Base-by-base conservation (phyloP, 148 eudicot species). In the Cornus suecica region DNA sequence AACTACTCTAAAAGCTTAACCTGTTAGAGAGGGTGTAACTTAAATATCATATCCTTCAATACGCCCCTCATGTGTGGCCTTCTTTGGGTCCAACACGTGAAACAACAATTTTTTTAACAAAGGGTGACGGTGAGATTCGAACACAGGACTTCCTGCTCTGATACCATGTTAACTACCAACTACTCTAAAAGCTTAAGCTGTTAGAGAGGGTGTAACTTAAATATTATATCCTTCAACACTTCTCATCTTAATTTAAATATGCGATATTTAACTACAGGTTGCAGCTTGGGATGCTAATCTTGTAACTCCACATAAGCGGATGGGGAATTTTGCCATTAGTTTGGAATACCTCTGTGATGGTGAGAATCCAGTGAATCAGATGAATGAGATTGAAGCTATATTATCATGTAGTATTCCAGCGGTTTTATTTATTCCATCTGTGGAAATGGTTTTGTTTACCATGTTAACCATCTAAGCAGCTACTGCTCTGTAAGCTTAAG, bases 221-320 rank as follows among this genome's bases (percentile, higher is more conserved):
- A 24, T 52, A 54, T 4, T 72, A 14, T 65, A 22, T 68, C 27
- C 71, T 68, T 69, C 26, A 62, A 3, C n/a, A 42, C 80, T 13
- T 41, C 31, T 8, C 27, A 64, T 71, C 58, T 25, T 72, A 29
- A 37, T 34, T 9, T 72, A 70, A 18, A 42, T 61, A 42, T 61
- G 48, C 67, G 34, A 28, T 83, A 22, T 27, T 68, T 5, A 70
- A 70, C 11, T 74, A 70, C 72, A 95, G 99, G 87, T 95, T 74
- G 99, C 99, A 51, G 99, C 97, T 73, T 95, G 99, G 99, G 99
- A 95, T 87, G 99, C 99, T 79, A 95, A 95, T 83, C 99, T 95
- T 74, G 89, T 95, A 45, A 82, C 97, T 74, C 97, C 99, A 74
- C 99, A 88, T 81, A 95, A 92, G 81, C 99, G 99, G 66, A 92